Evolutionary conservation across 2,329 filamentous ascomycete genomes (phyloP).

Genomic region (Fusarium chlamydosporum): DNA sequence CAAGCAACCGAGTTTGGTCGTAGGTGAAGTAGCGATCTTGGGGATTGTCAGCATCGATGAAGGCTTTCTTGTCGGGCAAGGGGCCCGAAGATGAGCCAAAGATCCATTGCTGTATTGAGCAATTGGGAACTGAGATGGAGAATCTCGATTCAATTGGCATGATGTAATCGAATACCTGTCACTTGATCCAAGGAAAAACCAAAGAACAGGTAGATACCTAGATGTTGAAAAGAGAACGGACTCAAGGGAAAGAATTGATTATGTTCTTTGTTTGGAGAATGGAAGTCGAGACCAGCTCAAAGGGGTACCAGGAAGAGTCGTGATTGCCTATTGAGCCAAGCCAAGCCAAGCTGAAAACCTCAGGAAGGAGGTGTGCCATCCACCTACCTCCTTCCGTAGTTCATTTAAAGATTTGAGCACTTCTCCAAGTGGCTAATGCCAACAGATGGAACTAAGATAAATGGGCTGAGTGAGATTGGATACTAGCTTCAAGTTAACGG

Average conservation of each 20-base stretch:
- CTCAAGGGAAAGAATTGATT: background rate
- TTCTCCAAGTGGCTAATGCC: slow-evolving; percentile 1
- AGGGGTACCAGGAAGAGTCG: slow-evolving; percentile 10
- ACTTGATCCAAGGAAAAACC: background rate
- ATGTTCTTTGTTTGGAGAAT: slow-evolving; percentile 8
- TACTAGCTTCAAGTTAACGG: background rate
- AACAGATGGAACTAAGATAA: slow-evolving; percentile 4
- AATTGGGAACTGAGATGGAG: slow-evolving; percentile 59
- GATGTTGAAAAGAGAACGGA: slow-evolving; percentile 1
- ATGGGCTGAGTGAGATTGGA: slow-evolving; percentile 26
- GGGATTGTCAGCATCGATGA: slow-evolving; percentile 76
- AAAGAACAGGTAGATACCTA: too few relatives aligned
- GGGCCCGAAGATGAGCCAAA: slow-evolving; percentile 64
- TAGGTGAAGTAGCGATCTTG: slow-evolving; percentile 76
- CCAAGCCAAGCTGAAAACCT: slow-evolving; percentile 32
- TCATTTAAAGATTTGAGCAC: slow-evolving; percentile 33
- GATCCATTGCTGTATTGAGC: slow-evolving; percentile 69
- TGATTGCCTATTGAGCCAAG: slow-evolving; percentile 25
- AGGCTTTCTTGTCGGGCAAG: slow-evolving; percentile 61
- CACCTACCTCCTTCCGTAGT: slow-evolving; percentile 27
- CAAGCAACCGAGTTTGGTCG: slow-evolving; percentile 75
- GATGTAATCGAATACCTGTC: slow-evolving; percentile 10
- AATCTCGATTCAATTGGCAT: slow-evolving; percentile 67
- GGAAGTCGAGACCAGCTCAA: slow-evolving; percentile 10
- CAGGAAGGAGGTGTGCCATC: slow-evolving; percentile 28